Evolutionary conservation across 139 green algal species (phyloP).

Genomic region (Eudorina sp.): DNA sequence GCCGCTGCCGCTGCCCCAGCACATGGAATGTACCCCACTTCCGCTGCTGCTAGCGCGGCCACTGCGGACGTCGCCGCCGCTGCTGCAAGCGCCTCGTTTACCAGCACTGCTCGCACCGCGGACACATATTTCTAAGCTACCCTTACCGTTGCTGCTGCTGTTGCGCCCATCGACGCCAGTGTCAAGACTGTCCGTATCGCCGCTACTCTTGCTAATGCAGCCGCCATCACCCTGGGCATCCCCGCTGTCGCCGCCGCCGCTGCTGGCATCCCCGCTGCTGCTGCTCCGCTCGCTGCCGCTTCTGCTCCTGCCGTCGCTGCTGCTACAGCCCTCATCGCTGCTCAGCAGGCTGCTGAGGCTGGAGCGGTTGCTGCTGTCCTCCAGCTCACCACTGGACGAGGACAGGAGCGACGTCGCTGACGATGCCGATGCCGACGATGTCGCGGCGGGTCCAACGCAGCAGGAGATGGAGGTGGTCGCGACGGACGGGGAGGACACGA

Average conservation of each 20-base stretch:
- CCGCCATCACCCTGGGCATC: neutral
- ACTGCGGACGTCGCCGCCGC: neutral
- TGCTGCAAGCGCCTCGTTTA: neutral
- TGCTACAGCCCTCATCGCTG: neutral
- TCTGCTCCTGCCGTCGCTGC: no score
- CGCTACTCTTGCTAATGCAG: neutral
- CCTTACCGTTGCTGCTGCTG: neutral
- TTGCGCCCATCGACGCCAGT: neutral
- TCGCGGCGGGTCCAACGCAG: no score
- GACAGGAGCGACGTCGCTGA: neutral
- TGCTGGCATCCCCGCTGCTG: neutral
- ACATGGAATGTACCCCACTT: no score
- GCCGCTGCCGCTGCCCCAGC: neutral
- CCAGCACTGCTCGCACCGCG: no score
- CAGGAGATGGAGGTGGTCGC: no score
- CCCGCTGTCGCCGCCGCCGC: neutral
- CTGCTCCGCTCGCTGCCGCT: neutral
- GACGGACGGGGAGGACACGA: no score
- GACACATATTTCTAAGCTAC: no score
- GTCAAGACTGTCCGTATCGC: neutral
- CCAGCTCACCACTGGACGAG: neutral
- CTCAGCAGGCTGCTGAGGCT: neutral
- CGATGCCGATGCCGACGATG: no score
- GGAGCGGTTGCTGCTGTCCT: neutral
- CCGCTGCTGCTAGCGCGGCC: no score